A percentile compares a stretch with the other conserved stretches of the same genome.
Conservation (phyloP, 1,139 yeast species). For the Candida labiduridarum region DNA sequence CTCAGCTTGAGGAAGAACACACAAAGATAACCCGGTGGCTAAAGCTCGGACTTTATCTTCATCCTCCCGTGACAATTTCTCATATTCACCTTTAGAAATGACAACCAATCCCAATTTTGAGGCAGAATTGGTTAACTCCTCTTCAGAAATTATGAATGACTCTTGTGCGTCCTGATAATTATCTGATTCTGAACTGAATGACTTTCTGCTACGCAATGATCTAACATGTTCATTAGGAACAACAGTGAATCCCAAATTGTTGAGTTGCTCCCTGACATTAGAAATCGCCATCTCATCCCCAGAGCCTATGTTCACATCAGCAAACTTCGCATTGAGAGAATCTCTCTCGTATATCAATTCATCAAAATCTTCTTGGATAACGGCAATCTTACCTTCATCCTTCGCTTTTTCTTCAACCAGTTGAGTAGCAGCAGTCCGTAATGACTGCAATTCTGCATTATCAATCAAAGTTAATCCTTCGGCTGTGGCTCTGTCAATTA, state of each 20-base stretch:
- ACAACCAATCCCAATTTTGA: constrained; percentile 44
- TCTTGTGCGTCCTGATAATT: constrained; percentile 34
- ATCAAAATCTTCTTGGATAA: constrained; percentile 24
- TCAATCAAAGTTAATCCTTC: constrained; percentile 12
- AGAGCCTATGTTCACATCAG: constrained; percentile 6
- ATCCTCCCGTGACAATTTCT: constrained; percentile 18
- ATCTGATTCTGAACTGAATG: constrained; percentile 8
- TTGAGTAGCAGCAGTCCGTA: constrained; percentile 15
- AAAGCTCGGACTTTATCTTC: constrained; percentile 19
- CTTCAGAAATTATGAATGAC: constrained; percentile 35
- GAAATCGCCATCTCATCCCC: constrained; percentile 5
- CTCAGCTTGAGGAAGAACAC: constrained; percentile 28
- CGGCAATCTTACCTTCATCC: constrained; percentile 28
- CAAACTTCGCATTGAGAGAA: constrained; percentile 8
- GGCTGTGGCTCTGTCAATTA: constrained; percentile 28
- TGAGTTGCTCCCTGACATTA: constrained; percentile 8
- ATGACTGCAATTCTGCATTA: constrained; percentile 15
- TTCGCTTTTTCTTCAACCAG: constrained; percentile 23
- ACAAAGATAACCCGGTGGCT: constrained; percentile 19
- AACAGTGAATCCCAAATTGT: constrained; percentile 23
- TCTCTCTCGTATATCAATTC: constrained; percentile 15
- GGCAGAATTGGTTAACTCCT: constrained; percentile 43
- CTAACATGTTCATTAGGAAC: constrained; percentile 21
- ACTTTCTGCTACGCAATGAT: constrained; percentile 11
- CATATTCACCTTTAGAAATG: constrained; percentile 26